phyloP scores from a whole-genome alignment of 1,284 basidiomycete genomes.

The Fomes fomentarius region DNA sequence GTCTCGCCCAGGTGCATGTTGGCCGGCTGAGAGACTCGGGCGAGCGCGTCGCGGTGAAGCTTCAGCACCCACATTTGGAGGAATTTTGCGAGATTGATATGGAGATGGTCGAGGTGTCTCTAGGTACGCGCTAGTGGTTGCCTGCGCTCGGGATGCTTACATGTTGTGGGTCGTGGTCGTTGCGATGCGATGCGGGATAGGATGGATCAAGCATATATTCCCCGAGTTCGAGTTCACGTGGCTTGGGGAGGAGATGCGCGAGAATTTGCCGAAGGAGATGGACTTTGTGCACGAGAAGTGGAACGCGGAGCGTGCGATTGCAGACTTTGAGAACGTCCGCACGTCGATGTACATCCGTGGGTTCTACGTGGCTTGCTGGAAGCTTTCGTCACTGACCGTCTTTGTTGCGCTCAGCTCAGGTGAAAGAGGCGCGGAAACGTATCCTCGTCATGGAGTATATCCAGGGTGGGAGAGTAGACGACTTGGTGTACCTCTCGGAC shows the following conservation, averaged over 20 bases:
- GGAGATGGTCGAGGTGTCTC: conserved; percentile 84
- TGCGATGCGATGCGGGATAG: too few species aligned
- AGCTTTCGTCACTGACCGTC: not conserved
- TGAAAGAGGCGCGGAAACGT: conserved; percentile 82
- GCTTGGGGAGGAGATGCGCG: conserved; percentile 92
- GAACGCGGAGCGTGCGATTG: conserved; percentile 75
- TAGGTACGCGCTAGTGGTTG: conserved; percentile 49
- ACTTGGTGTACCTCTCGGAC: conserved; percentile 82
- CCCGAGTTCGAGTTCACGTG: conserved; percentile 94
- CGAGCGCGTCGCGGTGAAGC: conserved; percentile 88
- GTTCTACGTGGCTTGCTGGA: not conserved
- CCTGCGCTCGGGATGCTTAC: not conserved
- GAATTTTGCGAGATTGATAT: conserved; percentile 90
- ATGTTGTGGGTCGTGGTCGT: too few species aligned
- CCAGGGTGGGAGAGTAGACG: conserved; percentile 88
- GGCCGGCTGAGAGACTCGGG: conserved; percentile 77
- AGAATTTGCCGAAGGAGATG: conserved; percentile 95
- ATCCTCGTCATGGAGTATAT: conserved; percentile 96
- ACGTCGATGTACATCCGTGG: conserved; percentile 87
- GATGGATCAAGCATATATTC: conserved; percentile 89
- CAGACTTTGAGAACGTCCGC: conserved; percentile 75
- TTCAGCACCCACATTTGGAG: conserved; percentile 94
- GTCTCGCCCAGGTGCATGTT: conserved; percentile 93
- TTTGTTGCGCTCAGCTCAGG: conserved; percentile 49
- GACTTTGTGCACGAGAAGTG: conserved; percentile 90